A percentile compares a stretch with the other conserved stretches of the same genome.
Conservation (phyloP, 1,284 basidiomycete species). For the Phellopilus nigrolimitatus region DNA sequence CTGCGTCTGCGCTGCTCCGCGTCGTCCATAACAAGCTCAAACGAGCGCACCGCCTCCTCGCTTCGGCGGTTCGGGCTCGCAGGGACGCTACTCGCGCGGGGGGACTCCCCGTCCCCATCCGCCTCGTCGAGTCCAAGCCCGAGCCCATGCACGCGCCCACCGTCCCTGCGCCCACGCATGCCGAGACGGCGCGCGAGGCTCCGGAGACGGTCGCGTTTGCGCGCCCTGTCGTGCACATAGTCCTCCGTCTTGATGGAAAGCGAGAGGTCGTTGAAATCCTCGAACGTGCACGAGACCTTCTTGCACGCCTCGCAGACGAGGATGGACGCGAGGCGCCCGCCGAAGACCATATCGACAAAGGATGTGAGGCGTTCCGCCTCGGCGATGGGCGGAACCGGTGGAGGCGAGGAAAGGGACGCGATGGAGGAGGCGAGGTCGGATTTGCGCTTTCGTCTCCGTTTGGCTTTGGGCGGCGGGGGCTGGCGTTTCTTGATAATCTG, state of each 20-base stretch:
- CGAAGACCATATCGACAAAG: conserved; percentile 86
- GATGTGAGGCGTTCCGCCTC: conserved; percentile 55
- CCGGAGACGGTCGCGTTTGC: conserved; percentile 69
- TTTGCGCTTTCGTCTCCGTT: conserved; percentile 8
- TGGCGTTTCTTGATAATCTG: conserved; percentile 77
- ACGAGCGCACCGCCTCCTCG: conserved; percentile 13
- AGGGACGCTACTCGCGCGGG: conserved; percentile 26
- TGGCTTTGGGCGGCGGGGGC: conserved; percentile 35
- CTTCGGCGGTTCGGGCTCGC: conserved; percentile 28
- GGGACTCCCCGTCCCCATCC: conserved; percentile 8
- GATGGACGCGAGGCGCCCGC: conserved; percentile 81
- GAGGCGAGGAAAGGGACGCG: background rate
- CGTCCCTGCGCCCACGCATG: conserved; percentile 31
- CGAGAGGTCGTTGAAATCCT: conserved; percentile 92
- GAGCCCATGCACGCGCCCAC: too few relatives aligned
- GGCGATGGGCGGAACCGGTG: conserved; percentile 15
- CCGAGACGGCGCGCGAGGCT: conserved; percentile 62
- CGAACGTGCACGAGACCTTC: conserved; percentile 84
- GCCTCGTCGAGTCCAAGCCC: too few relatives aligned
- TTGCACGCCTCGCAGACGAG: conserved; percentile 94
- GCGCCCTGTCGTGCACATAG: conserved; percentile 52
- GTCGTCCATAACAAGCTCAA: conserved; percentile 12
- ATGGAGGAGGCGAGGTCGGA: background rate
- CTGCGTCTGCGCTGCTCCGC: conserved; percentile 14
- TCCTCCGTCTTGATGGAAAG: conserved; percentile 81